Percentiles rank a stretch among this genome's conserved stretches.
These are phyloP conservation scores for Fusarium siculi DNA, from an alignment of 2,329 filamentous ascomycete genomes.

Conservation along the genomic window DNA sequence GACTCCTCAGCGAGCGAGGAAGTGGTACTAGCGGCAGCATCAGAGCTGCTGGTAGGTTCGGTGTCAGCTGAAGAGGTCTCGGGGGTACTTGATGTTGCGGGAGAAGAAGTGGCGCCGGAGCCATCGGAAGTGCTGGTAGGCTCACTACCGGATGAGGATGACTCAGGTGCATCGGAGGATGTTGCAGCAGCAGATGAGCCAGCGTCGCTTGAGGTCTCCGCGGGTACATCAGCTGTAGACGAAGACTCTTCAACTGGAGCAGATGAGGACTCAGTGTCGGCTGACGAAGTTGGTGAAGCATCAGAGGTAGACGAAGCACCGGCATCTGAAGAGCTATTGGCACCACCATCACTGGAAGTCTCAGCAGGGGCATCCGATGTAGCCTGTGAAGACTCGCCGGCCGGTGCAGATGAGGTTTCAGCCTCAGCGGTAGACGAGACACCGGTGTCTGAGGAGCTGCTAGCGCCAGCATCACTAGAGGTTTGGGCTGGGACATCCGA, in stretches of 20 bases:
- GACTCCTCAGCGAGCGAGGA: not conserved
- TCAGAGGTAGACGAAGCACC: not conserved
- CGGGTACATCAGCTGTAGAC: not conserved
- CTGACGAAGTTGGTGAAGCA: not conserved
- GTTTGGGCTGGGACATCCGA: not conserved
- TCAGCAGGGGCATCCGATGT: not conserved
- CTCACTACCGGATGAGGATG: not conserved
- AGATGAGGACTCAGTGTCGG: not conserved
- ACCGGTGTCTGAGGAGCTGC: not conserved
- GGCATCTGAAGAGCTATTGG: not conserved
- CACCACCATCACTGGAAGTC: not conserved
- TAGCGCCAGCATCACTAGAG: not conserved
- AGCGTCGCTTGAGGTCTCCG: not conserved
- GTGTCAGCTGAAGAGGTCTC: not conserved
- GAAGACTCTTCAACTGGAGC: not conserved
- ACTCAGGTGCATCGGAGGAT: not conserved
- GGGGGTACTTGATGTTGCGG: not conserved
- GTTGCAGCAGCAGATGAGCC: not conserved
- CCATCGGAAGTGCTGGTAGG: not conserved
- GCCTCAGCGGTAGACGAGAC: not conserved
- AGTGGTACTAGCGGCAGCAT: not conserved
- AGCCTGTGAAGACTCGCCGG: not conserved
- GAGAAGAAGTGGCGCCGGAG: not conserved
- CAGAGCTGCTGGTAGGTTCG: not conserved
- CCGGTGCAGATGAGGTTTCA: not conserved